These are phyloP conservation scores for Darksidea phi DNA, from an alignment of 495 filamentous ascomycete genomes.

Conservation along the genomic window DNA sequence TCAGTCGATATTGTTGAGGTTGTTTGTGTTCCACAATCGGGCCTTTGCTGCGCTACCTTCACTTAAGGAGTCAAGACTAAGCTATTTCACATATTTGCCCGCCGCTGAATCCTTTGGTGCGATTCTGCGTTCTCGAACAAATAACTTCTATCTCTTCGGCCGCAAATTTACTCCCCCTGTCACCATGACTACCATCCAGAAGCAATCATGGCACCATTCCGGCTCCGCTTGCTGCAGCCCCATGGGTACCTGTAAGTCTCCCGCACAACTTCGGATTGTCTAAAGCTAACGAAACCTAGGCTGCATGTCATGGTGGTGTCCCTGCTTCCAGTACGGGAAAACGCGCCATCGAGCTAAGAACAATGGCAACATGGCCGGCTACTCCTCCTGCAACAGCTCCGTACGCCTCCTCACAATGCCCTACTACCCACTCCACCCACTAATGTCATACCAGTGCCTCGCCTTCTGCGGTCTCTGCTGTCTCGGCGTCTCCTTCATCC, in stretches of 20 bases:
- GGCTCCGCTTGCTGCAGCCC: constrained; percentile 33
- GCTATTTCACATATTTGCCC: too few relatives aligned
- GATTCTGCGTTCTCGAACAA: not conserved
- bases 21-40: too few relatives aligned
- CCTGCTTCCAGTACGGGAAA: constrained; percentile 57
- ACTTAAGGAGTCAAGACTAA: not conserved
- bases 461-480: constrained; percentile 34
- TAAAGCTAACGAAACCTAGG: constrained; percentile 31
- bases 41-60: too few relatives aligned
- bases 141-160: not conserved
- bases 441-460: constrained; percentile 24
- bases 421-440: not conserved
- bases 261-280: not conserved
- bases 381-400: constrained; percentile 49
- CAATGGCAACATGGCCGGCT: constrained; percentile 48
- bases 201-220: constrained; percentile 29
- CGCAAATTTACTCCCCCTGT: not conserved
- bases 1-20: too few relatives aligned
- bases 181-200: constrained; percentile 24
- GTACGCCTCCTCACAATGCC: constrained; percentile 40
- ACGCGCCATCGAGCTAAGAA: constrained; percentile 48
- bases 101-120: not conserved
- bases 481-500: constrained; percentile 45
- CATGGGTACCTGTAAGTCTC: constrained; percentile 31
- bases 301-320: constrained; percentile 49